Base-by-base conservation (phyloP, 1,284 basidiomycete species). In the Sutorius eximius region DNA sequence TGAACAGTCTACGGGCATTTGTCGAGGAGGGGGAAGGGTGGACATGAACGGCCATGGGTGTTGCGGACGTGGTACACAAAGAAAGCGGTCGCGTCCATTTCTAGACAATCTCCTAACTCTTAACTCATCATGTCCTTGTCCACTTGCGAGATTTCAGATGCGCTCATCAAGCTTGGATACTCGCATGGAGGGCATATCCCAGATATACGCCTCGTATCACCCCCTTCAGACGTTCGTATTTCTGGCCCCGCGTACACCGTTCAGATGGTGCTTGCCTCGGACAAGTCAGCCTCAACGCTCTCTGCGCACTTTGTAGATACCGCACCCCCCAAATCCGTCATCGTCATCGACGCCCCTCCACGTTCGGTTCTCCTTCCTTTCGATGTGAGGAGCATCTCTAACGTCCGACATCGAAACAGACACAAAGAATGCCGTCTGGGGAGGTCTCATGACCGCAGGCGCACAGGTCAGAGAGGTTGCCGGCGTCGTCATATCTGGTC, bases 191-290 rank as follows among this genome's bases (percentile, higher is more conserved):
- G 95, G 0, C 80, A 86, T 65, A 78, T 98, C 34, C 86, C 93
- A 1, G 93, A 95, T 69, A 83, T 98, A 27, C 75, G 82, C 43
- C 76, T 83, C 60, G 70, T 81, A 50, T 85, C 55, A 2, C 45
- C 67, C 8, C 59, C 71, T 5, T 61, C 70, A 20, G 58, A 60
- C 22, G 68, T 70, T 13, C 75, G 72, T 41, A 71, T 87, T 56
- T 82, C 88, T 59, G 93, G 89, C 0, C 90, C 89, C 13, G 95
- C 93, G 0, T 97, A 92, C 67, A 98, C 95, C 1, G 94, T 98
- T 49, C 80, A 88, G 74, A 93, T 97, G 86, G 92, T 94, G 4
- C 72, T 78, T 5, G 75, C 79, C 1, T 78, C 79, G 0, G 82
- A 93, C 64, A 77, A 71, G 22, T 67, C 75, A 13, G 81, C 91